Evolutionary conservation across 805 yeast species (phyloP).

Genomic region (Dipodascopsis tothii): DNA sequence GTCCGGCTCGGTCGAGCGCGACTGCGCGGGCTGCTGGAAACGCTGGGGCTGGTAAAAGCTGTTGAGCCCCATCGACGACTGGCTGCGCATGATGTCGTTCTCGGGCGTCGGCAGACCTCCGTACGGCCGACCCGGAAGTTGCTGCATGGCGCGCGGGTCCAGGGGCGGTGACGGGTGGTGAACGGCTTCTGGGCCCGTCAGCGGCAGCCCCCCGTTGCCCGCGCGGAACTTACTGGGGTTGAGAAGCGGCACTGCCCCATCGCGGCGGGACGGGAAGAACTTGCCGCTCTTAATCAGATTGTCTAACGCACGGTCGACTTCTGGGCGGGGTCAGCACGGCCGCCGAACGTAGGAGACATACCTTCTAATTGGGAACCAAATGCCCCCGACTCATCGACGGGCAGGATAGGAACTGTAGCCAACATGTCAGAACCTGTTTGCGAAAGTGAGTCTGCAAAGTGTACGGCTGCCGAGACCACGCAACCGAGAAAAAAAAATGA

Average conservation of each 20-base stretch:
- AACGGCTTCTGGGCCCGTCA: background rate
- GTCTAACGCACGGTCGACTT: conserved; percentile 25
- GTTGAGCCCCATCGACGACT: conserved; percentile 16
- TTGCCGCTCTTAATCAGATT: conserved; percentile 24
- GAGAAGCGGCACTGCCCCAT: conserved; percentile 4
- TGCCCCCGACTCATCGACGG: conserved; percentile 22
- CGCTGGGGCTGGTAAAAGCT: conserved; percentile 16
- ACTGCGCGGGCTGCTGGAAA: conserved; percentile 10
- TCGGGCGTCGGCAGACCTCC: conserved; percentile 12
- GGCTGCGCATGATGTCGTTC: conserved; percentile 18
- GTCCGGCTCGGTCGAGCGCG: conserved; percentile 15
- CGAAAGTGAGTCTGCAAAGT: too few species aligned
- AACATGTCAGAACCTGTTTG: too few species aligned
- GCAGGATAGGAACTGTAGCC: background rate
- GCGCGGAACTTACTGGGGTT: background rate
- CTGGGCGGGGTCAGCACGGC: conserved; percentile 3
- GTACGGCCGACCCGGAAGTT: conserved; percentile 18
- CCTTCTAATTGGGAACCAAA: conserved; percentile 23
- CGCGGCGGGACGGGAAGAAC: conserved; percentile 23
- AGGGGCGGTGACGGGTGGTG: conserved; percentile 16
- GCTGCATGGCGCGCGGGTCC: conserved; percentile 22
- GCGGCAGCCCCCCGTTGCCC: background rate
- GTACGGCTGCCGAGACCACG: background rate
- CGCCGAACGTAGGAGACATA: conserved; percentile 1
- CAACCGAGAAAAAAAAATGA: too few species aligned